Base-by-base conservation (phyloP, 2,329 filamentous ascomycete genomes). In the Ophiocordyceps camponoti-saundersi region DNA sequence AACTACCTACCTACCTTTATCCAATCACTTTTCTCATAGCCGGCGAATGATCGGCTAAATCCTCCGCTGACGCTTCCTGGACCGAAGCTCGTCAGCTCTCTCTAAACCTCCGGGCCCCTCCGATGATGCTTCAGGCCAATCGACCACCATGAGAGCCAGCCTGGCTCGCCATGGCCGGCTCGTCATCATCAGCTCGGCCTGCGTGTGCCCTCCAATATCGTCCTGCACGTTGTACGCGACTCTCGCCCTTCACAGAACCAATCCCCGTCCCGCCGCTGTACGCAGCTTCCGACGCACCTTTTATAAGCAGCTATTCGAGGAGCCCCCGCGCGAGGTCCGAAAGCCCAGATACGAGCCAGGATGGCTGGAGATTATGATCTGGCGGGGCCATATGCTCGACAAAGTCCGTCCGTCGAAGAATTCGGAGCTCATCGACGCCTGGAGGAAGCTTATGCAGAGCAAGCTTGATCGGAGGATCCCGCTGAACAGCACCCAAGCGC, bases 351-450 rank as follows among this genome's bases (percentile, higher is more conserved):
- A 80, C 50, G 83, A 79, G 56, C 82, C 77, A 0, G 88, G 87
- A 46, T 75, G 88, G 56, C 77, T 79, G 52, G 74, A 73, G 16
- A 76, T 95, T 65, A 73, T 84, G 55, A 74, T 84, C 49, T 74
- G 86, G 60, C 68, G 75, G 46, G 75, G 76, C 53, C 74, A 77
- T 50, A 66, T 80, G 53, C 70, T 74, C 46, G 73, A 84, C 48
- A 71, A 75, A 46, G 68, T 79, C 34, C 75, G 86, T 32, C 73
- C 77, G 11, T 87, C 85, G 16, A 62, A 75, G 0, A 65, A 70
- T 3, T 60, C 70, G n/a, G 76, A 84, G 32, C 66, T 95, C 2
- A 62, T 77, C 0, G 67, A 73, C 34, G 85, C 83, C 6, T 80
- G 84, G 60, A 69, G 66, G 47, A 64, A 69, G 11, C 80, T 89